A percentile compares a stretch with the other conserved stretches of the same genome.
These are phyloP conservation scores for Picea sitchensis DNA, from an alignment of 75 land plant species.

Conservation along the genomic window DNA sequence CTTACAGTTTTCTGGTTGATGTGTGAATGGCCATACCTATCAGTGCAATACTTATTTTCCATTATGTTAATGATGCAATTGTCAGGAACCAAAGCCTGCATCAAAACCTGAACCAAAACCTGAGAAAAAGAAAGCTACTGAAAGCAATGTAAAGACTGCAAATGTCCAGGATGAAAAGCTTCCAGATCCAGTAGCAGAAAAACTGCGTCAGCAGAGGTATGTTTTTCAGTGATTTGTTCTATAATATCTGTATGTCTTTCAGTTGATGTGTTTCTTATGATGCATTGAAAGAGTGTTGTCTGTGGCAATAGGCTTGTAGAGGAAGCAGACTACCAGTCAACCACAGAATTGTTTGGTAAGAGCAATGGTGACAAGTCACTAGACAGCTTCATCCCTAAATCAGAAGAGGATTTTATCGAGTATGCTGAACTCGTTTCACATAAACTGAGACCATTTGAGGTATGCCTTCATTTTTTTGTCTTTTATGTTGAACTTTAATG, in stretches of 20 bases:
- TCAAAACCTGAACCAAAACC: not conserved
- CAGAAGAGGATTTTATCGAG: slow-evolving; percentile 85
- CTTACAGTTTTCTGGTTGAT: not conserved
- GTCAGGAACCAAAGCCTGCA: not conserved
- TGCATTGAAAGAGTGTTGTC: not conserved
- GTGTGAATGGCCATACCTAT: not conserved
- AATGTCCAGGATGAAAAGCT: slow-evolving; percentile 36
- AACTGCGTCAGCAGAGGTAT: slow-evolving; percentile 81
- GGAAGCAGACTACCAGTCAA: slow-evolving; percentile 86
- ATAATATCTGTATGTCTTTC: not conserved
- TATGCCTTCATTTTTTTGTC: slow-evolving; percentile 3
- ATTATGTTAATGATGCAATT: not conserved
- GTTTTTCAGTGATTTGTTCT: not conserved
- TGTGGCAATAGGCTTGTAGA: slow-evolving; percentile 72
- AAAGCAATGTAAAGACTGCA: slow-evolving; percentile 28
- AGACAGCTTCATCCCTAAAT: slow-evolving; percentile 87
- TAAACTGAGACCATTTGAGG: slow-evolving; percentile 84
- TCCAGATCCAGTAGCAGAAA: slow-evolving; percentile 79
- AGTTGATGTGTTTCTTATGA: not conserved
- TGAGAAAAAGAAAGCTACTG: slow-evolving; percentile 21
- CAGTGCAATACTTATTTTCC: not conserved
- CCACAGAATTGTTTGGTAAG: slow-evolving; percentile 77
- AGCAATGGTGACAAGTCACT: slow-evolving; percentile 59
- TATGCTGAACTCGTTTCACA: slow-evolving; percentile 89
- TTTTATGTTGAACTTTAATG: not conserved